phyloP scores from a whole-genome alignment of 2,329 filamentous ascomycete genomes.

The Graphium sp. region DNA sequence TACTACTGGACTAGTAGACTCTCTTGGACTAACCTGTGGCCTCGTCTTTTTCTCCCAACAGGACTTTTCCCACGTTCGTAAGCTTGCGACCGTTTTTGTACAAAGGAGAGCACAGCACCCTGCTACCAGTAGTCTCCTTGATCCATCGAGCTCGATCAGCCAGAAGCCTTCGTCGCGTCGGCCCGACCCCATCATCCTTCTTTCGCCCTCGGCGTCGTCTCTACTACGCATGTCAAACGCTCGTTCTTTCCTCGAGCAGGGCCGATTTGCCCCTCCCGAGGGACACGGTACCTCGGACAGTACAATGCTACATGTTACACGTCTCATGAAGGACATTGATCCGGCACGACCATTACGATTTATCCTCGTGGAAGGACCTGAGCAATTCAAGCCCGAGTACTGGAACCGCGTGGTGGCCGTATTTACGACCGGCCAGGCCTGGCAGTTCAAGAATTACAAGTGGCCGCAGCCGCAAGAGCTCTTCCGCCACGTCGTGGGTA shows the following conservation, averaged over 20 bases:
- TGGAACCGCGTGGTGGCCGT: conserved; percentile 92
- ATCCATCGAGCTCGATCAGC: conserved; percentile 33
- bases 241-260: conserved; percentile 80
- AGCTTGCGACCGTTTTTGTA: conserved; percentile 65
- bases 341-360: conserved; percentile 66
- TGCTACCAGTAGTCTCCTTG: conserved; percentile 17
- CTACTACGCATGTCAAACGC: conserved; percentile 91
- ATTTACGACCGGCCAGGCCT: conserved; percentile 92
- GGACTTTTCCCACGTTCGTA: conserved; percentile 91
- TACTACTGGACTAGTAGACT: too few relatives aligned
- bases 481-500: conserved; percentile 72
- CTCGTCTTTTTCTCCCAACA: conserved; percentile 16
- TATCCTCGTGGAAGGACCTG: conserved; percentile 83
- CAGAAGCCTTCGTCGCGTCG: conserved; percentile 31
- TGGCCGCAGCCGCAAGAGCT: conserved; percentile 81
- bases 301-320: conserved; percentile 75
- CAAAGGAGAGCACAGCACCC: conserved; percentile 34
- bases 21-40: conserved; percentile 4
- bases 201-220: conserved; percentile 89
- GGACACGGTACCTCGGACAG: conserved; percentile 46
- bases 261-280: conserved; percentile 66
- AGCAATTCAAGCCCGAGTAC: conserved; percentile 96
- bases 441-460: conserved; percentile 98
- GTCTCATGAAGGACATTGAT: conserved; percentile 56
- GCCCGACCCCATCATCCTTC: conserved; percentile 80